phyloP scores from a whole-genome alignment of 805 yeast genomes.

The Nakazawaea populi region DNA sequence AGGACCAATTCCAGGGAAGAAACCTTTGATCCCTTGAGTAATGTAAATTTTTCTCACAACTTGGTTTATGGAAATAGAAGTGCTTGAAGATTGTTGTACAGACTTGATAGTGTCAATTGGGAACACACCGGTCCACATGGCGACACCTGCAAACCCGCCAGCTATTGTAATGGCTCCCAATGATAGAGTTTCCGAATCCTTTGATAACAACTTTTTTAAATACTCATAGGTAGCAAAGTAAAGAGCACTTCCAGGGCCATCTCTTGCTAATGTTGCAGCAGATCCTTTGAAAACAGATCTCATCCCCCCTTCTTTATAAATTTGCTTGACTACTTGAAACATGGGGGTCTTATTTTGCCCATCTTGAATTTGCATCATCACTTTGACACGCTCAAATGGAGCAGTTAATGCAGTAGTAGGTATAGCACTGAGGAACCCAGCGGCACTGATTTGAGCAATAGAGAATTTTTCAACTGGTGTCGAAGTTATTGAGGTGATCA shows the following conservation, averaged over 20 bases:
- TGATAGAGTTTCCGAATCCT: slow-evolving; percentile 53
- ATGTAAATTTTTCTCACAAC: slow-evolving; percentile 67
- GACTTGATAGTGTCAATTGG: slow-evolving; percentile 94
- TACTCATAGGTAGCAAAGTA: slow-evolving; percentile 93
- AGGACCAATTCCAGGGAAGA: slow-evolving; percentile 97
- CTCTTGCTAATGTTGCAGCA: slow-evolving; percentile 87
- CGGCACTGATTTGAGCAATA: slow-evolving; percentile 72
- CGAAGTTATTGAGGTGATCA: slow-evolving; percentile 46
- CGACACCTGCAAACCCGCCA: slow-evolving; percentile 94
- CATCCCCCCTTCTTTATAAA: slow-evolving; percentile 77
- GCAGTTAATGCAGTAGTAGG: slow-evolving; percentile 97
- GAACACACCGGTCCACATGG: slow-evolving; percentile 96
- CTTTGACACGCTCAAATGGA: slow-evolving; percentile 94
- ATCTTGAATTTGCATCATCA: slow-evolving; percentile 77
- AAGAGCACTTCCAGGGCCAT: slow-evolving; percentile 95
- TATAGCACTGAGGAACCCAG: slow-evolving; percentile 90
- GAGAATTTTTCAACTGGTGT: slow-evolving; percentile 37
- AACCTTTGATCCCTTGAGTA: slow-evolving; percentile 80
- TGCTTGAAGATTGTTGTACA: slow-evolving; percentile 62
- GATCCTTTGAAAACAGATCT: slow-evolving; percentile 87
- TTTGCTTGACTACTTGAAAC: slow-evolving; percentile 53
- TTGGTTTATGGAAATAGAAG: slow-evolving; percentile 45
- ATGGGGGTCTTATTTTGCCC: slow-evolving; percentile 42
- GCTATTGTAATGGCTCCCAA: slow-evolving; percentile 75
- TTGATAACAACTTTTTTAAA: slow-evolving; percentile 58